A percentile compares a stretch with the other conserved stretches of the same genome.
Evolutionary conservation across 106 monocot species (phyloP).

Genomic region (Phalaenopsis equestris): DNA sequence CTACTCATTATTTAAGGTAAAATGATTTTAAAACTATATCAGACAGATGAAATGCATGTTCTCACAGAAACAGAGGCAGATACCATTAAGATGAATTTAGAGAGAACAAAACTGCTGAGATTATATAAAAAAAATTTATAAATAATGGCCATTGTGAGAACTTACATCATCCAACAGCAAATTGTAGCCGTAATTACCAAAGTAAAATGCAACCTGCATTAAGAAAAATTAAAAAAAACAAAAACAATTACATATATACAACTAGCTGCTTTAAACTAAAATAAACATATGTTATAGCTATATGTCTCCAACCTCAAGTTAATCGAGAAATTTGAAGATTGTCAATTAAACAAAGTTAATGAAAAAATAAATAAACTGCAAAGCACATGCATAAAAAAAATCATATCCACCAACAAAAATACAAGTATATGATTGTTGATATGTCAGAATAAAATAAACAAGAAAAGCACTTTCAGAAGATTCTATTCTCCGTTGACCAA

Average conservation of each 20-base stretch:
- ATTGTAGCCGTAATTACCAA: slow-evolving; percentile 73
- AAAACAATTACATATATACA: neutral
- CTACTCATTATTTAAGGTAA: neutral
- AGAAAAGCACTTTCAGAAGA: neutral
- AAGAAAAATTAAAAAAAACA: neutral
- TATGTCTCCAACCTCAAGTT: neutral
- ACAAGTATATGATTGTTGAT: neutral
- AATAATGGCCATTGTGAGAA: neutral
- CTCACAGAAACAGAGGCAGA: neutral
- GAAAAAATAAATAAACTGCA: neutral
- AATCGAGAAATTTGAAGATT: neutral
- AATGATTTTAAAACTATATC: neutral
- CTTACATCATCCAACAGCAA: slow-evolving; percentile 99
- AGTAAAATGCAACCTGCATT: slow-evolving; percentile 51
- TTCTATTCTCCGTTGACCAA: neutral
- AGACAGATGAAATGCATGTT: neutral
- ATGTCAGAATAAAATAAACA: neutral
- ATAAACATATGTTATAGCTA: neutral
- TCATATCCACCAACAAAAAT: neutral
- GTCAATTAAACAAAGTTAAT: neutral
- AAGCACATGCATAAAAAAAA: neutral
- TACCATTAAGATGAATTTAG: neutral
- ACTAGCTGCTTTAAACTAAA: neutral
- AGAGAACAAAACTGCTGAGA: neutral
- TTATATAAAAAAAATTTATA: neutral